Evolutionary conservation across 148 eudicot species (phyloP), one percentile per base, ranked within the genome.

Genomic region (Rhododendron mucronatum): DNA sequence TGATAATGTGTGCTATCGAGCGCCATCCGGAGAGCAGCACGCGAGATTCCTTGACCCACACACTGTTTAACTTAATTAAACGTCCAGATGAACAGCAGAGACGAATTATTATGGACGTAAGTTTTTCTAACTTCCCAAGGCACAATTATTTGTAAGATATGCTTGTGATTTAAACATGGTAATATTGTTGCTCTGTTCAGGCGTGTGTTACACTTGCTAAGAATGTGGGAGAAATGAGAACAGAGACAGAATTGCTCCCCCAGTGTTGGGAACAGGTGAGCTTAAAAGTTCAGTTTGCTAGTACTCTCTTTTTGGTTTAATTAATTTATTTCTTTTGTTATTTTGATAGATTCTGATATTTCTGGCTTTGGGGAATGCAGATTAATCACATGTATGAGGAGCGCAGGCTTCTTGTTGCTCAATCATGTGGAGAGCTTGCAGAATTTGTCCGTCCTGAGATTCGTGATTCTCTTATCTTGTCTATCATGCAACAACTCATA

Each of bases 231-330:
- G 95, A 95, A 90, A 91, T 97, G 98, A 94, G 98, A 86, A 97
- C 99, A 80, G 99, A 97, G 92, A 97, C 98, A 83, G 99, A 97
- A 89, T 87, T 97, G 92, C 98, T 97, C 88, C 99, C 99, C 39
- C 99, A 97, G 88, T 97, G 99, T 89, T 97, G 99, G 99, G 99
- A 97, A 89, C 99, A 97, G 89, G 99, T 95, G 89, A 91, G 92
- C 85, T 74, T 81, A 53, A 80, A 47, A 86, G 69, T 81, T 35
- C 63, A 69, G 28, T 57, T 84, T 67, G 47, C 50, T 35, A 57
- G 23, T 10, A 48, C 69, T 73, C 21, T 45, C 73, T 33, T 39
- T 77, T 61, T 12, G 41, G 30, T 10, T 67, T 41, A 23, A 1
- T 13, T 61, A 15, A 23, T 86, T 82, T 41, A 16, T 57, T 48